Evolutionary conservation across 2,329 filamentous ascomycete species (phyloP), one percentile per base, ranked within the genome.

Genomic region (Talaromyces atroroseus): DNA sequence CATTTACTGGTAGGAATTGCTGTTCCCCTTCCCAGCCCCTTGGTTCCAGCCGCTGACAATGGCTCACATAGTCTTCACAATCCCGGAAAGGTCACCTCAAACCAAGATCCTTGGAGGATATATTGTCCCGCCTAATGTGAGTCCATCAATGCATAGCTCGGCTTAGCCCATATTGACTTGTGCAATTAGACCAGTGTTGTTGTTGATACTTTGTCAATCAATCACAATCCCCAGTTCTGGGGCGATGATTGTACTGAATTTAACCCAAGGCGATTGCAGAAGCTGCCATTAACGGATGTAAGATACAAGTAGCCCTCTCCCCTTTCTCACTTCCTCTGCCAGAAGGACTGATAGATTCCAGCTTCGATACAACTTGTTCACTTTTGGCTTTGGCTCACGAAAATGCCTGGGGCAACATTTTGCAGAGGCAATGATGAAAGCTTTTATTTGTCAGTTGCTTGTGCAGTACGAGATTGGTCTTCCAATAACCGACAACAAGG

Each of bases 161-260:
- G 10, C 3, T 5, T 45, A 21, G 18, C n/a, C 20, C 24, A 45
- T 45, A 12, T 10, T 18, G 18, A 21, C 42, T 45, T 10, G 24
- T n/a, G 23, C n/a, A 34, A 10, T 11, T 32, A 50, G 14, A 21
- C 32, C 1, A 72, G 71, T 52, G 72, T 76, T 49, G 62, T 79
- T 2, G 70, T 79, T 1, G 77, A 79, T 57, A 59, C 76, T 0
- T 66, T 75, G 60, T 71, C 73, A 2, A 61, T 79, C n/a, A 78
- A 79, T 52, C 65, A 74, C 5, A 61, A 62, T 5, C 68, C 75
- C 51, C 56, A 61, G 5, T 69, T 64, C 46, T 79, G 76, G 76
- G 75, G 69, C 0, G 26, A 61, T 0, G 74, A 78, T 59, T 58
- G 60, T 18, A 47, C 62, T 4, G 45, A 18, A 5, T 78, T 71